Evolutionary conservation across 2,329 filamentous ascomycete genomes (phyloP), one percentile per base, ranked within the genome.

Genomic region (Alternaria gansuensis): DNA sequence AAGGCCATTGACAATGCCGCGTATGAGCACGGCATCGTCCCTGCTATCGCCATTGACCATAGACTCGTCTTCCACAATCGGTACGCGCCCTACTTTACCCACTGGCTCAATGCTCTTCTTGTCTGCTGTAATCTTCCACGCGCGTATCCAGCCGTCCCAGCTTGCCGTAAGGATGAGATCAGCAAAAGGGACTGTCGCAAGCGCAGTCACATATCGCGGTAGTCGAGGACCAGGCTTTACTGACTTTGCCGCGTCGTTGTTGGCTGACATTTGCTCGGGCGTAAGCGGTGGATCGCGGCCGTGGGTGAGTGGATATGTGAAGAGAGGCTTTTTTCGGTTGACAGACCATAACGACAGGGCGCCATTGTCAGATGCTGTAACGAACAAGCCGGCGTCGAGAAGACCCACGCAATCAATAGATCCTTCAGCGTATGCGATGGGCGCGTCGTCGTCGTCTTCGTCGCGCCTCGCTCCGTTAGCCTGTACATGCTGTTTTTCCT

Each of bases 281-380:
- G 83, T 81, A 51, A 93, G 80, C 2, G 89, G 82, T 3, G 88
- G 86, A 59, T 97, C 93, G 51, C 96, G 81, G 31, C 95, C 95
- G 77, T 99, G 95, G 4, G 94, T 93, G 29, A 91, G 83, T 2
- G 89, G 85, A 43, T 95, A 80, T 3, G 91, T 90, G 78, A 89
- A 90, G 9, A 99, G 83, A 0, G 95, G 90, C 79, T 98, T 98
- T 85, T 99, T 99, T 82, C 96, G 97, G 75, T 93, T 86, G 23
- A 93, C 84, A 60, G 88, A 92, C 94, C 94, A 98, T 11, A 98
- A 85, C 1, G 88, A 89, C 51, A 99, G 82, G 5, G 89, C 86
- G 52, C 95, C 95, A 68, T 95, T 97, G 79, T 99, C 94, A 58
- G 91, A 91, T 23, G 94, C 95, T 0, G 95, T 99, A 61, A 99